These are phyloP conservation scores for Macrophomina pseudophaseolina DNA, from an alignment of 2,329 filamentous ascomycete species.

Conservation along the genomic window DNA sequence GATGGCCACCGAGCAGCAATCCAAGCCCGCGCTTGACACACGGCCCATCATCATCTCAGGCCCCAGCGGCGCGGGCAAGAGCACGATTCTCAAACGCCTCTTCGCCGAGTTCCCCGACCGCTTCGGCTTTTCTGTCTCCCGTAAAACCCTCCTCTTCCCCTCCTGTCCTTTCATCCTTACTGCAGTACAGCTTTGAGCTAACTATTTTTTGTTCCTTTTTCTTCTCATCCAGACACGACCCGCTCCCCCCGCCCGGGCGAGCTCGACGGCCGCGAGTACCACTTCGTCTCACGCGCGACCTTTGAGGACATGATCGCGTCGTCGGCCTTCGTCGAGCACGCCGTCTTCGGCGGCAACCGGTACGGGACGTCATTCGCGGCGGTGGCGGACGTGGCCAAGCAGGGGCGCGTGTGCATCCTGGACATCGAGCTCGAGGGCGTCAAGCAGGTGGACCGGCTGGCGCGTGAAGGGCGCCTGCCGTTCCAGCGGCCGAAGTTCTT, in stretches of 20 bases:
- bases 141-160: conserved; percentile 4
- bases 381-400: conserved; percentile 74
- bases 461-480: conserved; percentile 61
- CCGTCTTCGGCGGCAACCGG: conserved; percentile 81
- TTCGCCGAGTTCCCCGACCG: conserved; percentile 69
- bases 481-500: conserved; percentile 76
- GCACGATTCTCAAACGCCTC: conserved; percentile 75
- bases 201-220: no score
- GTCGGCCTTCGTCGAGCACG: conserved; percentile 83
- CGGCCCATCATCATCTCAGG: conserved; percentile 77
- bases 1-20: conserved; percentile 1
- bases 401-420: conserved; percentile 77
- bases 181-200: no score
- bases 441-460: conserved; percentile 74
- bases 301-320: conserved; percentile 72
- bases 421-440: conserved; percentile 99
- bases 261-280: conserved; percentile 77
- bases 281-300: conserved; percentile 70
- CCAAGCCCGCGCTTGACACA: conserved; percentile 12
- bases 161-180: no score
- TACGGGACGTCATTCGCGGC: conserved; percentile 86
- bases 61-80: conserved; percentile 80
- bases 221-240: conserved; percentile 69
- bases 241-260: conserved; percentile 77
- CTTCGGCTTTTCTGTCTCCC: conserved; percentile 65